phyloP scores from a whole-genome alignment of 495 filamentous ascomycete species.

The Durotheca rogersii region DNA sequence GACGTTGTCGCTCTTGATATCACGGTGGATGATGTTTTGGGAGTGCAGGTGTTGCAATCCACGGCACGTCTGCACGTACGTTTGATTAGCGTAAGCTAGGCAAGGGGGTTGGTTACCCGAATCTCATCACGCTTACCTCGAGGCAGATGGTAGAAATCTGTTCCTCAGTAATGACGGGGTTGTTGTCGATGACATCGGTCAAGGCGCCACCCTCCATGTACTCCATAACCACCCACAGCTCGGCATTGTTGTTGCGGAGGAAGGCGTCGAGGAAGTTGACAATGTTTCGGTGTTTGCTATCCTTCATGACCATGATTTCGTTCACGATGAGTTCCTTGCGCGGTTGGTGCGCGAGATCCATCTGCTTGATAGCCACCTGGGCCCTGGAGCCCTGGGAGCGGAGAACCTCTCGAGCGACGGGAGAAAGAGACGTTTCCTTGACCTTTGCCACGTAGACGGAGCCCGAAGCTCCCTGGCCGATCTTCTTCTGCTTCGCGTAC shows the following conservation, averaged over 20 bases:
- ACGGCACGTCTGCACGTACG: constrained; percentile 74
- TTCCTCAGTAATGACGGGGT: constrained; percentile 83
- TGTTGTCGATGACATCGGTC: constrained; percentile 98
- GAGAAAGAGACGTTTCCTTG: constrained; percentile 68
- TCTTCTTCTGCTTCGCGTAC: constrained; percentile 99
- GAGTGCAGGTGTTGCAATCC: constrained; percentile 90
- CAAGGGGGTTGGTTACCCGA: too few relatives aligned
- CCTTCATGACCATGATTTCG: constrained; percentile 99
- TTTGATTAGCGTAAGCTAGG: constrained; percentile 38
- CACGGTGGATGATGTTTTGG: constrained; percentile 97
- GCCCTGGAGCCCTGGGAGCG: constrained; percentile 67
- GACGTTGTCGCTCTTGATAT: constrained; percentile 99
- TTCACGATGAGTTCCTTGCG: constrained; percentile 98
- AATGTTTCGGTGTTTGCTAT: constrained; percentile 95
- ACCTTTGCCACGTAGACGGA: constrained; percentile 97
- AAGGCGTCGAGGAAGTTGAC: constrained; percentile 99
- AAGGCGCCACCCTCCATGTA: constrained; percentile 98
- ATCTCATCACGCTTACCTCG: constrained; percentile 63
- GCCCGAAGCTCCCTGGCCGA: constrained; percentile 95
- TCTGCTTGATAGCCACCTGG: constrained; percentile 98
- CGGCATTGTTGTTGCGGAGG: constrained; percentile 84
- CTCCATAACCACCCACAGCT: constrained; percentile 99
- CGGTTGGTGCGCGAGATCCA: constrained; percentile 96
- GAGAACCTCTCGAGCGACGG: constrained; percentile 65
- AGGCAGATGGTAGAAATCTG: constrained; percentile 97